Evolutionary conservation across 2,329 filamentous ascomycete species (phyloP).

Genomic region (Ophiostoma perfectum): DNA sequence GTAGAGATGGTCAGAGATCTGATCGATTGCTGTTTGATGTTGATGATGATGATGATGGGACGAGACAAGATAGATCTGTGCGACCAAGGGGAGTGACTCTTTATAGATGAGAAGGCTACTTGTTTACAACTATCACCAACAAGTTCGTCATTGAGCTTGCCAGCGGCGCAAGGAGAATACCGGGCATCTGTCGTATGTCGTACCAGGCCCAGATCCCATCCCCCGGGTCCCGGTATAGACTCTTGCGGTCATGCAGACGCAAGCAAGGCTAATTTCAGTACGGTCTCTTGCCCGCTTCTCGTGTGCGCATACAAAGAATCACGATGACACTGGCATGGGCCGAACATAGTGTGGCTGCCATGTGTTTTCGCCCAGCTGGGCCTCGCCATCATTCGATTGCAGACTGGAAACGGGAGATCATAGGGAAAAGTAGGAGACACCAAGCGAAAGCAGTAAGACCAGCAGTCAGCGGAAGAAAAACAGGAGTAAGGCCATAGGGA

Average conservation of each 20-base stretch:
- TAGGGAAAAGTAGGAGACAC: constrained; percentile 16
- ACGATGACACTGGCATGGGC: constrained; percentile 1
- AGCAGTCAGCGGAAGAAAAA: not conserved
- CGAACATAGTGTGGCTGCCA: not conserved
- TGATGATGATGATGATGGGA: constrained; percentile 15
- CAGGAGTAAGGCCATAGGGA: too few relatives aligned
- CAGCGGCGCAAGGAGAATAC: not conserved
- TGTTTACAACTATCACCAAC: not conserved
- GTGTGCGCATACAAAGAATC: not conserved
- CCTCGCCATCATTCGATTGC: constrained; percentile 20
- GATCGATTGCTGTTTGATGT: constrained; percentile 14
- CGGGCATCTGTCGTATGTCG: constrained; percentile 9
- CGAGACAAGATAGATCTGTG: not conserved
- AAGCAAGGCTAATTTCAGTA: too few relatives aligned
- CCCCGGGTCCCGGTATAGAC: not conserved
- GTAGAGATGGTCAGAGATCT: constrained; percentile 11
- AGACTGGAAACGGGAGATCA: constrained; percentile 19
- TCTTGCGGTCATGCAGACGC: not conserved
- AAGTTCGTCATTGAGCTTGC: too few relatives aligned
- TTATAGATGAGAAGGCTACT: constrained; percentile 1
- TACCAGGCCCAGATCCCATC: constrained; percentile 10
- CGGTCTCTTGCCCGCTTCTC: too few relatives aligned
- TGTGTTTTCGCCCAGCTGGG: not conserved
- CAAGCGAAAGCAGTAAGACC: too few relatives aligned
- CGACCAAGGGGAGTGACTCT: not conserved